These are phyloP conservation scores for Platismatia glauca DNA, from an alignment of 495 filamentous ascomycete genomes.

Conservation along the genomic window DNA sequence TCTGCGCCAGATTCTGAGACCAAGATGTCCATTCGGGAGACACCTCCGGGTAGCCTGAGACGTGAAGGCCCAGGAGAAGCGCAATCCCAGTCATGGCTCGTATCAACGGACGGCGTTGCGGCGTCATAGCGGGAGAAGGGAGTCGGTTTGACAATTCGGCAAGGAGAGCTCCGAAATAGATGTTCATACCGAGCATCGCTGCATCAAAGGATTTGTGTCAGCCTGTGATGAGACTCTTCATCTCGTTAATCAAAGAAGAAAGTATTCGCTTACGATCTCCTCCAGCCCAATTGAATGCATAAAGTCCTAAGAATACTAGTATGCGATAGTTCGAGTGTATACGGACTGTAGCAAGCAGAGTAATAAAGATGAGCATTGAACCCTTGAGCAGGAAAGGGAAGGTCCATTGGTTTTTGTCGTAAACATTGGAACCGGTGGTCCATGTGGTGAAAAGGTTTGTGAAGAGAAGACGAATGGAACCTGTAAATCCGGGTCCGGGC, in stretches of 20 bases:
- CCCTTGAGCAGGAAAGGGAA: conserved; percentile 52
- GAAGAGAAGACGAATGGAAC: conserved; percentile 34
- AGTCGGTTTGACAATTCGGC: conserved; percentile 47
- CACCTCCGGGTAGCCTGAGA: conserved; percentile 50
- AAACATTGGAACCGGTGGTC: conserved; percentile 47
- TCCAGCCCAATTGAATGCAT: conserved; percentile 13
- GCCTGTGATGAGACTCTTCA: background rate
- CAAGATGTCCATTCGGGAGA: conserved; percentile 49
- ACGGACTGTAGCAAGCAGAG: conserved; percentile 47
- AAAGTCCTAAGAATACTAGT: conserved; percentile 14
- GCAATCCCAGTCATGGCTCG: conserved; percentile 35
- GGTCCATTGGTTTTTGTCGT: conserved; percentile 60
- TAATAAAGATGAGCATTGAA: conserved; percentile 51
- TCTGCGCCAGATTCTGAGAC: conserved; percentile 33
- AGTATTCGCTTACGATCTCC: conserved; percentile 15
- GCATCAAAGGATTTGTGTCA: background rate
- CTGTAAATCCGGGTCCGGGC: conserved; percentile 26
- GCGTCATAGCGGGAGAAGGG: background rate
- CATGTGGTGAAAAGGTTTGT: conserved; percentile 47
- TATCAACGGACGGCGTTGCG: background rate
- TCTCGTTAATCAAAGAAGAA: background rate
- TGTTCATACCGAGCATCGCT: conserved; percentile 19
- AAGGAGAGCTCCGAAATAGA: conserved; percentile 46
- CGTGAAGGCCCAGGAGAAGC: conserved; percentile 37
- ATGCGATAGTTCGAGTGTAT: conserved; percentile 28